Base-by-base conservation (phyloP, 805 yeast genomes). In the Ogataea trehalophila region DNA sequence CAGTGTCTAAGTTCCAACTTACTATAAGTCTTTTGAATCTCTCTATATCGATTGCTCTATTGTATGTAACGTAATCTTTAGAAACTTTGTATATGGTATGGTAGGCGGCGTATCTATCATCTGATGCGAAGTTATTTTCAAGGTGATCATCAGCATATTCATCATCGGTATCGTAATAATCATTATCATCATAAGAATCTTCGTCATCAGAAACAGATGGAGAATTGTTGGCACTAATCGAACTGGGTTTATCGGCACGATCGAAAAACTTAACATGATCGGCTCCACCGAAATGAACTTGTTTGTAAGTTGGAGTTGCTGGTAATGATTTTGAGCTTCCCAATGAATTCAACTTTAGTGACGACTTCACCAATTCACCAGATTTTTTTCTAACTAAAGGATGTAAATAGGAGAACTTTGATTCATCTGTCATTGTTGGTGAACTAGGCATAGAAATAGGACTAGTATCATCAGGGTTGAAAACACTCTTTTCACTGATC, bases 281-380 rank as follows among this genome's bases (percentile, higher is more conserved):
- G 39, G 79, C 74, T 42, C 86, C 90, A 44, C 90, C 95, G 62
- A 89, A 89, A 71, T 88, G 96, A 7, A 89, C 97, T 62, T 79
- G 85, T 60, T 82, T 83, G 60, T 76, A 76, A 3, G 81, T 77
- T 17, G 86, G 90, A 17, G 77, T 72, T 1, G 74, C 57, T 1
- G 83, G 83, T 48, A 77, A 61, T 2, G 81, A 76, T 15, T 54
- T 54, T 3, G 69, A 62, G 18, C 53, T 46, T 2, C 58, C 55
- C 11, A 63, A 47, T 16, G 54, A 33, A 39, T 62, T 60, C 36
- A 74, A 73, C 59, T 83, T 85, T 47, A 88, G 71, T 14, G 87
- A 83, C 2, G 91, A 80, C 60, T 87, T 87, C 40, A 88, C 85
- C 39, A 86, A 69, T 61, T 89, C 96, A n/a, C 96, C 97, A 0